These are phyloP conservation scores for Sanguinoderma infundibulare DNA, from an alignment of 1,284 basidiomycete genomes.

Conservation along the genomic window DNA sequence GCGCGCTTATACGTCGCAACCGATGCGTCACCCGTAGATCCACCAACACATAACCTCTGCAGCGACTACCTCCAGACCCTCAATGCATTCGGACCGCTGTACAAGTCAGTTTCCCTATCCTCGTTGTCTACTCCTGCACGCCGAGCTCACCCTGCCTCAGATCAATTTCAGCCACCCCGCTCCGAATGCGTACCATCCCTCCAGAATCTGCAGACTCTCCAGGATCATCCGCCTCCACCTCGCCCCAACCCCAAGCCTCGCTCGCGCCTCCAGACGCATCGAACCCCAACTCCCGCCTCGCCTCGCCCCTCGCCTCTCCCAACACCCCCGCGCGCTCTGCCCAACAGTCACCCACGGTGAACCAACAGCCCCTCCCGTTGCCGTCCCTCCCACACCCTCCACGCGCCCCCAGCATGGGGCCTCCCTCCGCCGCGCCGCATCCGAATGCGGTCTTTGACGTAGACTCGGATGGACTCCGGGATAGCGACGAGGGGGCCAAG, in stretches of 20 bases:
- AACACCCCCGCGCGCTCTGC: constrained; percentile 2
- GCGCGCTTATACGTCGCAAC: constrained; percentile 91
- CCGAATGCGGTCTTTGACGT: constrained; percentile 4
- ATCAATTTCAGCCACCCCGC: constrained; percentile 34
- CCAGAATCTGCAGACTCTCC: constrained; percentile 12
- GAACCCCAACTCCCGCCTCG: constrained; percentile 10
- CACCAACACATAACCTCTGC: constrained; percentile 85
- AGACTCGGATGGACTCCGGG: constrained; percentile 27
- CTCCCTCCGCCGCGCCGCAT: neutral
- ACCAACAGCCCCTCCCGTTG: constrained; percentile 10
- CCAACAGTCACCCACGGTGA: neutral
- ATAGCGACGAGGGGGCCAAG: constrained; percentile 12
- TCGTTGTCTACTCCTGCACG: no score
- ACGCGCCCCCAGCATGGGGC: neutral
- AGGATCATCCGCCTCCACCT: constrained; percentile 14
- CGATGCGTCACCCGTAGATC: constrained; percentile 91
- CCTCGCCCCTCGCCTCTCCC: constrained; percentile 13
- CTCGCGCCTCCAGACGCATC: constrained; percentile 1
- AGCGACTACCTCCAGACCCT: constrained; percentile 92
- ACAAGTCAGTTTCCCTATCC: constrained; percentile 56
- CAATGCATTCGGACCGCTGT: constrained; percentile 84
- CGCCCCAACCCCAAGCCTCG: constrained; percentile 17
- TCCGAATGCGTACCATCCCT: constrained; percentile 22
- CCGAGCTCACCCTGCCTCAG: constrained; percentile 15
- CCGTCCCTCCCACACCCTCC: constrained; percentile 2